Evolutionary conservation across 257 asterid genomes (phyloP), one percentile per base, ranked within the genome.

Genomic region (Striga asiatica): DNA sequence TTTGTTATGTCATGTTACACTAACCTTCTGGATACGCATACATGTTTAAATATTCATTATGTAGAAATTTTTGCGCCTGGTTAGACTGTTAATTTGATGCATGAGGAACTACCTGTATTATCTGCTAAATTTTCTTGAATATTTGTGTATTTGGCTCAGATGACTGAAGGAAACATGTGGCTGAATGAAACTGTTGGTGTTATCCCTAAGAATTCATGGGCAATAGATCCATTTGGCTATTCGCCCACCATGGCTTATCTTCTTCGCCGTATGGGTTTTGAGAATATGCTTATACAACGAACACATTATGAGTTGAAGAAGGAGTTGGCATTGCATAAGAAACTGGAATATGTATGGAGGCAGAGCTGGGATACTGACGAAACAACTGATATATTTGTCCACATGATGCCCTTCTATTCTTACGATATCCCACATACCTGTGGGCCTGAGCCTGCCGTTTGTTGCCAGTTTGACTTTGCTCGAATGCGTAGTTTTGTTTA

Each of bases 381-480:
- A 76, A 73, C 94, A 59, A 92, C 99, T 49, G 99, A 92, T 75
- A 88, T 92, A 37, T 92, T 92, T 72, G 99, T 88, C 63, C 99
- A 92, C 84, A 92, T 88, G 98, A 92, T 92, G 97, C 99, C 99
- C 14, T 92, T 92, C 71, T 88, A 88, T 78, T 84, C 97, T 42
- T 92, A 92, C 60, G 97, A 92, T 69, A 74, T 92, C 61, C 99
- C 99, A 24, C 99, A 92, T 64, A 92, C 99, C n/a, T 92, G 99
- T 66, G 99, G 99, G 66, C 97, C 99, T 1, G 99, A 92, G 78
- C 97, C 99, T 34, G 97, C 99, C 56, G 66, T 84, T 68, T 92
- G 99, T 69, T 92, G 99, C 73, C 99, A 92, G 74, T 92, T 92
- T 64, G 99, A 92, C 75, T 92, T 92, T 67, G 99, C 99, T 65